Base-by-base conservation (phyloP, 2,329 filamentous ascomycete species). In the Tolypocladium endophyticum region DNA sequence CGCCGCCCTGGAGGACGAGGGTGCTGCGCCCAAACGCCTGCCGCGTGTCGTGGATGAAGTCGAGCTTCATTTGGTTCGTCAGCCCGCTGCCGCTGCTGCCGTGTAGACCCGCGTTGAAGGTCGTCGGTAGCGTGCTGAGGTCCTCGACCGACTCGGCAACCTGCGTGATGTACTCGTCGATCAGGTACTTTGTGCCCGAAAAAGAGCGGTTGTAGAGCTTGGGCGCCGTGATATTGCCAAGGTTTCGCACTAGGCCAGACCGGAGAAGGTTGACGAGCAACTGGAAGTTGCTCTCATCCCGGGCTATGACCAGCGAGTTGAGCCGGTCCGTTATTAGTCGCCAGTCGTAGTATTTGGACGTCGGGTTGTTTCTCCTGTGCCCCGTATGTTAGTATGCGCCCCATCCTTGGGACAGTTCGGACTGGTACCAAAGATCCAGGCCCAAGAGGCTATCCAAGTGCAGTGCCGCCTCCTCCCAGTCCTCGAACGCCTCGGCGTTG, bases 1-100 rank as follows among this genome's bases (percentile, higher is more conserved):
- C 89, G 18, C 93, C 92, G 55, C 92, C 92, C 71, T 97, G 92
- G 1, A 97, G 75, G 5, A 97, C 88, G 30, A 97, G 79, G 0
- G 89, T 92, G 59, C 87, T 94, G 64, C 92, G 82, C 12, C 92
- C 93, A 74, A 96, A 95, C 0, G 91, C 90, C 71, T 94, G 90
- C 14, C 92, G 82, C 12, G 91, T 91, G 72, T 96, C 90, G 67
- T 94, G 89, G 58, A 96, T 79, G 60, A 95, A 84, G 73, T 96
- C 90, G 59, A 96, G 78, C 75, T 96, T 96, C 60, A 85, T 85
- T 74, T 92, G 88, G 43, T 85, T 87, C 20, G 85, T 87, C 64
- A 91, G 61, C 70, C 72, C 67, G 67, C 67, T 69, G 2, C 68
- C 72, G 36, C 67, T 71, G 41, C 66, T 72, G n/a, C 71, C 71